These are phyloP conservation scores for Coemansia sp. DNA, from an alignment of 192 early-diverging fungal genomes.

Conservation along the genomic window DNA sequence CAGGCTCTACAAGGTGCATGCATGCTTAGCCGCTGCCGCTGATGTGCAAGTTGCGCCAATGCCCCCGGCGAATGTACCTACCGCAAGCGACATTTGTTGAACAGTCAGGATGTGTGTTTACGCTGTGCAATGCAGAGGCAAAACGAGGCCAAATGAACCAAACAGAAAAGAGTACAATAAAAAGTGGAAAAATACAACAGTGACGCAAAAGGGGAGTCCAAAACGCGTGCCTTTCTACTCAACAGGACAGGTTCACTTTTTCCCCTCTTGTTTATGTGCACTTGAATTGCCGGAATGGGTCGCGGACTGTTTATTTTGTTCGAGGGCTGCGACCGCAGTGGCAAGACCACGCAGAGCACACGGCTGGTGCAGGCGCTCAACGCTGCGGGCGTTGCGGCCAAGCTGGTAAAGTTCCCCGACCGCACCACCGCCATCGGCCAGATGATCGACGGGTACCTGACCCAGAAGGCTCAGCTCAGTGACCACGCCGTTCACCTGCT, in stretches of 20 bases:
- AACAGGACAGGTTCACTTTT: neutral
- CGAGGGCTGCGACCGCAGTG: constrained; percentile 91
- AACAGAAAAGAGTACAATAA: neutral
- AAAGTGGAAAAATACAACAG: neutral
- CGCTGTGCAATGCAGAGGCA: neutral
- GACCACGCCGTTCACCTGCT: constrained; percentile 85
- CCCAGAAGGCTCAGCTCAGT: constrained; percentile 62
- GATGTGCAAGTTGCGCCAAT: neutral
- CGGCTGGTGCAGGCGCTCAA: constrained; percentile 61
- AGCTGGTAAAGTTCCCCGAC: constrained; percentile 86
- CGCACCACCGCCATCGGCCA: constrained; percentile 87
- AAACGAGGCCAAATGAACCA: neutral
- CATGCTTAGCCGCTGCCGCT: neutral
- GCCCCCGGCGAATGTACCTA: constrained; percentile 12
- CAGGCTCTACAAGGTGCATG: constrained; percentile 40
- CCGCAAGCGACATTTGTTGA: constrained; percentile 40
- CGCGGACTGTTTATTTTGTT: constrained; percentile 86
- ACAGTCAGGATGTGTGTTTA: too few species aligned
- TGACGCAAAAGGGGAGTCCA: neutral
- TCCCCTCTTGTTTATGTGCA: neutral
- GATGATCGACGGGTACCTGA: constrained; percentile 84
- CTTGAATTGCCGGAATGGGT: constrained; percentile 1
- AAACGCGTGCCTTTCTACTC: neutral
- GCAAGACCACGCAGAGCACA: constrained; percentile 86
- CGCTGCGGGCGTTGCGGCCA: constrained; percentile 35